Evolutionary conservation across 257 asterid species (phyloP).

Genomic region (Capsicum rhomboideum): DNA sequence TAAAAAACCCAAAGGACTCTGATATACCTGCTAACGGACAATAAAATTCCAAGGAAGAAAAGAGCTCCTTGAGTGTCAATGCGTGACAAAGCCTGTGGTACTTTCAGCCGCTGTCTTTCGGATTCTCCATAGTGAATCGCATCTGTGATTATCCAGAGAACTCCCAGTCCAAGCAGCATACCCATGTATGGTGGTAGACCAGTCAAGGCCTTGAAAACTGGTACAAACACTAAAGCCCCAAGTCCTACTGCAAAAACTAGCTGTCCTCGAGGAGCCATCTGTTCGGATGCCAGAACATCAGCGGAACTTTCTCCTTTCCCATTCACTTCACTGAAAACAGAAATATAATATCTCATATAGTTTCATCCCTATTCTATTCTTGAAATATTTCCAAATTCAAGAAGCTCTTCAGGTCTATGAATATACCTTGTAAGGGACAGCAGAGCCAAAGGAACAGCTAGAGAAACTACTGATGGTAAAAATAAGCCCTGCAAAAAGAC

Average conservation of each 20-base stretch:
- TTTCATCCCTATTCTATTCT: constrained; percentile 4
- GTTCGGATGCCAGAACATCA: constrained; percentile 79
- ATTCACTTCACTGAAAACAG: constrained; percentile 61
- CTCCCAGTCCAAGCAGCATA: constrained; percentile 86
- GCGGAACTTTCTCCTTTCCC: constrained; percentile 52
- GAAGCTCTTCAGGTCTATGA: constrained; percentile 10
- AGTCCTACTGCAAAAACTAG: constrained; percentile 80
- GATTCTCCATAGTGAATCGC: constrained; percentile 97
- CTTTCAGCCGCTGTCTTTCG: constrained; percentile 74
- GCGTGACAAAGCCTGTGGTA: constrained; percentile 94
- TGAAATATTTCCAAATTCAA: neutral
- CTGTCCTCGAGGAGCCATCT: constrained; percentile 97
- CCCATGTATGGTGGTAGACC: constrained; percentile 99
- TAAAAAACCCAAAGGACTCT: neutral
- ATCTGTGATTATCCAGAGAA: constrained; percentile 92
- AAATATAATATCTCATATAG: neutral
- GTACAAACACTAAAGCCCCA: constrained; percentile 83
- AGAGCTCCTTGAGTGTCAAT: constrained; percentile 97
- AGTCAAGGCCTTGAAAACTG: constrained; percentile 78
- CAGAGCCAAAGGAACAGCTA: constrained; percentile 89
- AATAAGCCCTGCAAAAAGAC: constrained; percentile 49
- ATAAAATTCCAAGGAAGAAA: constrained; percentile 97
- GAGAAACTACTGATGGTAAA: constrained; percentile 69
- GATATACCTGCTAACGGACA: constrained; percentile 88
- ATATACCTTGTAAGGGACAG: constrained; percentile 88